Conservation (phyloP, 495 filamentous ascomycete species). For the Aeminium ludgeri region DNA sequence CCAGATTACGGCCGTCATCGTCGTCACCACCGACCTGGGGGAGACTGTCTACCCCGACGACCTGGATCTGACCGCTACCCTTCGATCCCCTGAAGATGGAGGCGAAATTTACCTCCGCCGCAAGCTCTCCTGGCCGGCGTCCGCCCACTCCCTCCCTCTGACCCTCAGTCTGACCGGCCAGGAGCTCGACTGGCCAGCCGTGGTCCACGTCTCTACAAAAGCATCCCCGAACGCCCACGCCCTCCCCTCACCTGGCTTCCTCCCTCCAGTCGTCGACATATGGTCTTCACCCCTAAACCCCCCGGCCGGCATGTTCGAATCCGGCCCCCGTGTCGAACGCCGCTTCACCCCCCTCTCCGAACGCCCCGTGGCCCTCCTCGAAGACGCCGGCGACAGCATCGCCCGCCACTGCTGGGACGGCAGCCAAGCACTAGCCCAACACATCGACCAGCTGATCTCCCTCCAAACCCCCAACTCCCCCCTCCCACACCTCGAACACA, state of each 20-base stretch:
- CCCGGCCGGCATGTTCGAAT: constrained; percentile 20
- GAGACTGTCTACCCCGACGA: constrained; percentile 64
- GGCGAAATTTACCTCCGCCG: constrained; percentile 30
- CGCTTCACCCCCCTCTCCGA: constrained; percentile 25
- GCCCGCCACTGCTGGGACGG: constrained; percentile 89
- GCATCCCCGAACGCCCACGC: constrained; percentile 8
- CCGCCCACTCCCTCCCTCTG: constrained; percentile 35
- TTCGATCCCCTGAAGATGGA: constrained; percentile 24
- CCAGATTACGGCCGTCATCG: constrained; percentile 38
- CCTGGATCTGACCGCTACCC: constrained; percentile 35
- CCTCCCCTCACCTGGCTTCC: constrained; percentile 7
- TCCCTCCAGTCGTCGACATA: constrained; percentile 36
- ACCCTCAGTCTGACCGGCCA: constrained; percentile 16
- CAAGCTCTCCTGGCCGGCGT: constrained; percentile 32
- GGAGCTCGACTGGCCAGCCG: constrained; percentile 15
- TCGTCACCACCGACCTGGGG: constrained; percentile 80
- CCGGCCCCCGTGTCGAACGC: constrained; percentile 37
- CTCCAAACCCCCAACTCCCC: constrained; percentile 5
- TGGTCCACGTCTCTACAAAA: constrained; percentile 20
- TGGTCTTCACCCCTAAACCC: constrained; percentile 37
- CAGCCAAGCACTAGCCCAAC: constrained; percentile 39
- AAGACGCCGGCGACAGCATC: constrained; percentile 91
- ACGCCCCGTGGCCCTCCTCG: constrained; percentile 41
- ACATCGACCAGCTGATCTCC: constrained; percentile 23
- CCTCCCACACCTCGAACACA: constrained; percentile 15